Base-by-base conservation (phyloP, 129 eudicot species). In the Smallanthus sonchifolius region DNA sequence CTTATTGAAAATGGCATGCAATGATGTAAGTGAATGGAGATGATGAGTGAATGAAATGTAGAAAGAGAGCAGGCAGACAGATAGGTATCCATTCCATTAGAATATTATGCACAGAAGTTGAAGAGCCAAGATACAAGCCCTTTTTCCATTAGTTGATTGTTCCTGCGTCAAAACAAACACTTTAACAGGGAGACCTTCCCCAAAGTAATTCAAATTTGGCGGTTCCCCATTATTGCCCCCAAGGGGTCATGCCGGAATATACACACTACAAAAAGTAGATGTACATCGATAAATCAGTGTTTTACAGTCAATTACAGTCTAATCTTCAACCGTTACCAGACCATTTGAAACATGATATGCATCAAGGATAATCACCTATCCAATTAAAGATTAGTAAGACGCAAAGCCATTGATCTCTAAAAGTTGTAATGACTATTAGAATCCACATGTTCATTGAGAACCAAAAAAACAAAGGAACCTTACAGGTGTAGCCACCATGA, bases 151-250 rank as follows among this genome's bases (percentile, higher is more conserved):
- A 68, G 90, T 61, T 69, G 86, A 80, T 24, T 83, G 91, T 87
- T 86, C 98, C 97, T 94, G 98, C 97, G 96, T 84, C 88, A 94
- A 94, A 90, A 88, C 82, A 90, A 94, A 88, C 82, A 82, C 89
- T 94, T 90, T 88, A 91, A 84, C 66, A 84, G 40, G 62, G 81
- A 79, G 80, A 37, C 76, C 76, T 81, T 66, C 79, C 73, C 82
- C 67, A 69, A 82, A 10, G 54, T 48, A 80, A 73, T 80, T 69
- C 59, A 74, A 69, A 65, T 45, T 72, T 70, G 36, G 70, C 52
- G 75, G 62, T n/a, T 24, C 76, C 84, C 69, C 49, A 38, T 38
- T 43, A 81, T 73, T 82, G 49, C 75, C 73, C 55, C 35, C 66
- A 14, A 69, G 61, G 11, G 57, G 36, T 67, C 59, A 47, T 65